Evolutionary conservation across 202 grass and related monocot genomes (phyloP), one percentile per base, ranked within the genome.

Genomic region (Cymbopogon flexuosus): DNA sequence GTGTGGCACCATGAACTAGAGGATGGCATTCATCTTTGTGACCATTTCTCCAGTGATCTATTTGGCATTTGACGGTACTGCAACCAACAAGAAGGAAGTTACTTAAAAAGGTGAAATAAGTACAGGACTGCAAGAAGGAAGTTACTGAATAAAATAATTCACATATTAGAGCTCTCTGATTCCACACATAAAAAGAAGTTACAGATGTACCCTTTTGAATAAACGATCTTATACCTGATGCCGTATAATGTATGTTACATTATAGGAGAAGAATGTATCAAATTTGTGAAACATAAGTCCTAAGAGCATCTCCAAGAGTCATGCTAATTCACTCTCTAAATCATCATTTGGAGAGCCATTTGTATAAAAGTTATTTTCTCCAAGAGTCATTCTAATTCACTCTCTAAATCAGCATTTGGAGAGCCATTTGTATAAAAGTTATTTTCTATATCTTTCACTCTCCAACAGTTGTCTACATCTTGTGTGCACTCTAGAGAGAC

Each of bases 1-100:
- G 68, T 62, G 16, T 73, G 30, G 66, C 47, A 82, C 37, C 60
- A 73, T 73, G 13, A 68, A 13, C 47, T 84, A 21, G 30, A 63
- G 66, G 75, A 43, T 75, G 71, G 62, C 91, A 93, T 69, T 86
- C 76, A 51, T 87, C 83, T 86, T 84, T 91, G 80, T 93, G 91
- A 37, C 79, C 91, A 83, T 79, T 72, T 87, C 88, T 88, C 91
- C 88, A 93, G 45, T 93, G 88, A 54, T 62, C 74, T 84, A 88
- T 91, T 43, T 93, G 91, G 56, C 91, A 93, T 64, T 89, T 89
- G 62, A 87, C 42, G 29, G 88, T 84, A 62, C 91, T 91, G 85
- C 81, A 82, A 79, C 27, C 60, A 85, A 82, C n/a, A 78, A 77
- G 27, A 79, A 24, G 27, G 15, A 79, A 59, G 62, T 87, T 79